Evolutionary conservation across 2,329 filamentous ascomycete species (phyloP), one percentile per base, ranked within the genome.

Genomic region (Thielaviopsis musarum): DNA sequence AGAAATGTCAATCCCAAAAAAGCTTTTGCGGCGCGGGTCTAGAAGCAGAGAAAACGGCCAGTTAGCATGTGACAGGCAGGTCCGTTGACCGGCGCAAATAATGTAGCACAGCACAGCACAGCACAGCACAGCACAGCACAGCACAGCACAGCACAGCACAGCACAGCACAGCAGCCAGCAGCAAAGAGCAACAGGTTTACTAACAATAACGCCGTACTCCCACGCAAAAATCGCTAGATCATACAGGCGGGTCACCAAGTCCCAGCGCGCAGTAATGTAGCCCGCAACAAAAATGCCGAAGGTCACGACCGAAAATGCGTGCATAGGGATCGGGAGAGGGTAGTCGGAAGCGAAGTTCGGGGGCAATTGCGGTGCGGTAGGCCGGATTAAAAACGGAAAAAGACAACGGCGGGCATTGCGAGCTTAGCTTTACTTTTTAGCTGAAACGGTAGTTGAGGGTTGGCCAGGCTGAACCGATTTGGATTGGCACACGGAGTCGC

Each of bases 261-360:
- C 93, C 91, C 93, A 98, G 78, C 93, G 87, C 70, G 93, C 93
- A 75, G 93, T 98, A 72, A 91, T 97, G 80, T 98, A 98, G 73
- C 93, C 93, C 76, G 93, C 91, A 80, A 97, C 87, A 78, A 98
- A 98, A 77, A 98, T 96, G 75, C 87, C 90, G 75, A 95, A 84
- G 69, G 91, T 95, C 73, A 96, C 82, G 72, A 91, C 78, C 64
- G 91, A 97, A 77, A 97, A 96, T 69, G 91, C 89, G 89, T 96
- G 91, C 91, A 97, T 97, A 79, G 78, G 81, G 74, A 70, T 74
- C 30, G 2, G 10, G 72, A 10, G 6, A 68, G 73, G 71, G 70
- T 69, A 65, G 65, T 68, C 66, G 59, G 66, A 24, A 45, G 41
- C 45, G 51, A 30, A 26, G 56, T 45, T 56, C 15, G 38, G 17